These are phyloP conservation scores for Erythrobasidium hasegawianum DNA, from an alignment of 1,284 basidiomycete genomes.

Conservation along the genomic window DNA sequence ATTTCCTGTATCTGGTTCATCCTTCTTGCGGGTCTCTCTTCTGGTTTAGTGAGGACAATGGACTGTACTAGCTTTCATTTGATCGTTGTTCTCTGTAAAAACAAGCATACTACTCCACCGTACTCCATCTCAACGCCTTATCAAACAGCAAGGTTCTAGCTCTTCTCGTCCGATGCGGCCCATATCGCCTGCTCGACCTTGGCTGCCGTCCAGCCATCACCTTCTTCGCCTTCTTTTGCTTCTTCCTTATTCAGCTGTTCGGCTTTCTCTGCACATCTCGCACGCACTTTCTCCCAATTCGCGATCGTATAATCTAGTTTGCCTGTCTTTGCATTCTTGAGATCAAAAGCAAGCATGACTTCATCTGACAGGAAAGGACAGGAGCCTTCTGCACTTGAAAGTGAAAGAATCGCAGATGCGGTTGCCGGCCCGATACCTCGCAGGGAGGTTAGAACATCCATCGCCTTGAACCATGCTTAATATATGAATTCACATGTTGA, in stretches of 20 bases:
- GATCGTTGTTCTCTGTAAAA: not conserved
- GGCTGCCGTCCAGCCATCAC: conserved; percentile 8
- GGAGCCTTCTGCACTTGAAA: not conserved
- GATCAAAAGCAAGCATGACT: conserved; percentile 30
- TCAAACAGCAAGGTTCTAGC: not conserved
- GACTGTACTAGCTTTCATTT: not conserved
- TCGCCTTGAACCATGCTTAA: not conserved
- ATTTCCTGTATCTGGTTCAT: too few species aligned
- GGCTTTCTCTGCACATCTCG: conserved; percentile 5
- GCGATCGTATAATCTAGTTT: conserved; percentile 32
- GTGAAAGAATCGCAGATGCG: conserved; percentile 38
- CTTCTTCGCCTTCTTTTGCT: not conserved
- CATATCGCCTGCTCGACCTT: conserved; percentile 24
- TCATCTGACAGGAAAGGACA: conserved; percentile 42
- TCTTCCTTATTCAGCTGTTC: conserved; percentile 3
- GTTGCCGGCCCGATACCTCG: conserved; percentile 42
- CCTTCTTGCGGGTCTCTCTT: too few species aligned
- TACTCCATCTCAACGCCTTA: not conserved
- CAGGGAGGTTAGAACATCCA: conserved; percentile 31
- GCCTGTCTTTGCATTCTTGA: conserved; percentile 16
- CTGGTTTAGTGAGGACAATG: not conserved
- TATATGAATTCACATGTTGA: not conserved
- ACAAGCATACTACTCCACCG: not conserved
- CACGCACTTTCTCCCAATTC: conserved; percentile 10
- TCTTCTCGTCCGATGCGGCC: not conserved